Base-by-base conservation (phyloP, 768 basidiomycete genomes). In the Agaricus sinodeliciosus region DNA sequence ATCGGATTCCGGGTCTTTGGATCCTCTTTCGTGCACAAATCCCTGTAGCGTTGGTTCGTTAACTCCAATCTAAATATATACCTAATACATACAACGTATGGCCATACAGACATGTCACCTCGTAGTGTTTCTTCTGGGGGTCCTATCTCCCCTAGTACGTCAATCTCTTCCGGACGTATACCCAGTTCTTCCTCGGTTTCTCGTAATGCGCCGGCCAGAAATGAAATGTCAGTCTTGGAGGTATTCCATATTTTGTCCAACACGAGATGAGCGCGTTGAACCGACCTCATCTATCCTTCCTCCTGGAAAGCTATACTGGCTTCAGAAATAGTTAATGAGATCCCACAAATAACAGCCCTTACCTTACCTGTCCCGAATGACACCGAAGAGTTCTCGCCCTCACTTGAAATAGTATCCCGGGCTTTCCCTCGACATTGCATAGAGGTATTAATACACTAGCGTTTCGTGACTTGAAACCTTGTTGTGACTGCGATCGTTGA, bases 311-410 rank as follows among this genome's bases (percentile, higher is more conserved):
- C 87, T 90, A 61, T 16, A 36, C 39, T 13, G 15, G 15, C 15
- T 49, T 49, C 26, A 43, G 48, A 43, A 19, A 39, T 41, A 16
- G 4, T n/a, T 31, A 9, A 13, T 39, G 12, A 13, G 12, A 41
- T 36, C 16, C 12, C n/a, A 55, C 6, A 16, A 39, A 19, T 44
- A 27, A 16, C 8, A 15, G 15, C 45, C 60, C 51, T 61, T 22
- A 87, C 89, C 89, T 89, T 31, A 90, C 80, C 72, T 90, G 87
- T n/a, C 89, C 88, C 0, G 87, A 83, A 66, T 90, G 89, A 27
- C 72, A 76, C 58, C 87, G 72, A 47, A 85, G 66, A 37, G 77
- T 66, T 59, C 80, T 79, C 13, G 79, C 80, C 58, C 89, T 75
- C 28, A 90, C 79, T 65, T 90, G 84, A 13, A 90, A 73, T 43